Base-by-base conservation (phyloP, 441 rosid species). In the Pelargonium exstipulatum region DNA sequence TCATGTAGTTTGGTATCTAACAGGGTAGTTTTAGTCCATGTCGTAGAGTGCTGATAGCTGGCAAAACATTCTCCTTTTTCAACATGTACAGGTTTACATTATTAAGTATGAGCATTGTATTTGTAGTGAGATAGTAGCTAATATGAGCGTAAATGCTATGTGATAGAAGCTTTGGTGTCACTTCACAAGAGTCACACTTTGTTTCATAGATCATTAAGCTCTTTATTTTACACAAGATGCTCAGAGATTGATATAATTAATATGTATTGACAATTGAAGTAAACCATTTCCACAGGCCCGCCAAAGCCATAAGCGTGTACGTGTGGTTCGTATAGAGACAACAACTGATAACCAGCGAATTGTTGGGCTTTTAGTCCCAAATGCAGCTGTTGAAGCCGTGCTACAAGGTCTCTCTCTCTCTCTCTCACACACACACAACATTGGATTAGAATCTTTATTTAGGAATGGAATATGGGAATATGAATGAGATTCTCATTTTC, bases 371-470 rank as follows among this genome's bases (percentile, higher is more conserved):
- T 86, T 84, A 69, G 86, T 91, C 71, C 99, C 97, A 20, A 95
- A 88, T 81, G 92, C 94, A 49, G 97, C 97, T n/a, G 96, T 91
- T 35, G 96, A 88, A 76, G 76, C 88, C 20, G 99, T 95, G 26
- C 90, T 95, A 61, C 92, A 91, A 90, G 99, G 99, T 95, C 46
- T 81, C 46, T 53, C 24, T 49, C 70, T 74, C 79, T 66, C 72
- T 48, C 75, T 58, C 68, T 10, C 75, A 12, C 53, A 35, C 63
- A 64, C 42, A 6, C 48, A n/a, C 58, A 40, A 40, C 10, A 40
- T 40, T 35, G 40, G 40, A 35, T 35, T 35, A 35, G 40, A 35
- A 35, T 35, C 8, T 35, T 35, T 35, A 8, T 35, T 40, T 8
- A 40, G 43, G 43, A 40, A 40, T 40, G 10, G 43, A 40, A 40